Conservation (phyloP, 2,329 filamentous ascomycete genomes). For the Fusarium floridanum region DNA sequence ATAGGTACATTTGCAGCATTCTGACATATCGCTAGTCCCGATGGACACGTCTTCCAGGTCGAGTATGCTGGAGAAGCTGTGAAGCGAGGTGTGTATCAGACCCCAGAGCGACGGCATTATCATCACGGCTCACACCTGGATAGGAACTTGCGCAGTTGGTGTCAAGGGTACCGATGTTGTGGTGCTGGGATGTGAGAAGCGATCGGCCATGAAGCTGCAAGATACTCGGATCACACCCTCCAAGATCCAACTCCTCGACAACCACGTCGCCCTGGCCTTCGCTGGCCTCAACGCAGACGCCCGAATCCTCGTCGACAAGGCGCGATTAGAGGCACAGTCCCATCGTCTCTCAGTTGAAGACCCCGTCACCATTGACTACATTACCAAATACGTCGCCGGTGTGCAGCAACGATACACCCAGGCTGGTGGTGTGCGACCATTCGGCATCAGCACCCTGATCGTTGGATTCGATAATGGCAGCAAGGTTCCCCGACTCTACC, state of each 20-base stretch:
- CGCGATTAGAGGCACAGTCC: constrained; percentile 95
- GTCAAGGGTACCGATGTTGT: constrained; percentile 96
- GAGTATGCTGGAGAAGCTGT: constrained; percentile 99
- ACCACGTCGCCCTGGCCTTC: constrained; percentile 96
- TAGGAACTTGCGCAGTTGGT: constrained; percentile 96
- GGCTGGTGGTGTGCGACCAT: constrained; percentile 97
- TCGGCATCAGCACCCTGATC: constrained; percentile 97
- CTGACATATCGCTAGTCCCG: constrained; percentile 79
- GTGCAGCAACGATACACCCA: constrained; percentile 99
- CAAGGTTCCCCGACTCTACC: constrained; percentile 89
- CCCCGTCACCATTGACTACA: constrained; percentile 98
- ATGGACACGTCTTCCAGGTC: constrained; percentile 99
- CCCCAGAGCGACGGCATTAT: constrained; percentile 3
- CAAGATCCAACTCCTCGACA: constrained; percentile 97
- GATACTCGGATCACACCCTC: constrained; percentile 99
- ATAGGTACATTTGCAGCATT: constrained; percentile 9
- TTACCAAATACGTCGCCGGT: constrained; percentile 97
- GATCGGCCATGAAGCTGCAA: constrained; percentile 99
- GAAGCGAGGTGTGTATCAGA: constrained; percentile 81
- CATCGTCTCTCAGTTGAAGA: constrained; percentile 98
- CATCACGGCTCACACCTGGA: constrained; percentile 33
- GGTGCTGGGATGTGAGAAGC: constrained; percentile 97
- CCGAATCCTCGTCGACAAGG: constrained; percentile 97
- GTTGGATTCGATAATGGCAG: constrained; percentile 98
- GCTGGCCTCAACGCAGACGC: constrained; percentile 98